Evolutionary conservation across 495 filamentous ascomycete genomes (phyloP), one percentile per base, ranked within the genome.

Genomic region (Podospora australis): DNA sequence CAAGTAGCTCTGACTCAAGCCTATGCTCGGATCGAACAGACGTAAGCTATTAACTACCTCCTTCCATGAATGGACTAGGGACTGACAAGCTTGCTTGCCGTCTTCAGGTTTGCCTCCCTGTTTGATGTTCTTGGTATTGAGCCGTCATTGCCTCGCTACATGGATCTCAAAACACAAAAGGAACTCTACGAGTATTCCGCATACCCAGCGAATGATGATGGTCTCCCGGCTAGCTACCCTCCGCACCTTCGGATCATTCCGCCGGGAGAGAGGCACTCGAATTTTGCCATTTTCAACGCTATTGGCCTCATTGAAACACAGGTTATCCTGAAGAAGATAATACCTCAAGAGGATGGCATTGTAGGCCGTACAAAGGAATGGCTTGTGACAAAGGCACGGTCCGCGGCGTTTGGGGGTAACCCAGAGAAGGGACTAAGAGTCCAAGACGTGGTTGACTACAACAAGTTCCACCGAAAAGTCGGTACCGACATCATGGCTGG

Each of bases 1-100:
- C 64, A 70, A 40, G 45, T 69, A 3, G 69, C 69, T 5, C 41
- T 72, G 30, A 71, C 65, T 0, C 60, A 72, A 49, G 52, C 63
- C 1, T 70, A 71, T 46, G 54, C 57, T 11, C 60, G 60, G 4
- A 63, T 70, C 30, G 67, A 70, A 47, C 59, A 66, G 43, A 65
- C 57, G 63, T 70, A 48, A 58, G 64, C 55, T 28, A n/a, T 13
- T 6, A 30, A 30, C 26, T 13, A 14, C 14, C 4, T 1, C 10
- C 19, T 34, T 17, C 26, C 17, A 2, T 38, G 26, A 23, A 1
- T 9, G 2, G 29, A 22, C n/a, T n/a, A n/a, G n/a, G n/a, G n/a
- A n/a, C n/a, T n/a, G n/a, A n/a, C n/a, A n/a, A n/a, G n/a, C n/a
- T n/a, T 2, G 17, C 40, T 22, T 34, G 26, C 4, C n/a, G 19